Evolutionary conservation across 169 alveolate genomes (phyloP), one percentile per base, ranked within the genome.

Genomic region (Theileria equi): DNA sequence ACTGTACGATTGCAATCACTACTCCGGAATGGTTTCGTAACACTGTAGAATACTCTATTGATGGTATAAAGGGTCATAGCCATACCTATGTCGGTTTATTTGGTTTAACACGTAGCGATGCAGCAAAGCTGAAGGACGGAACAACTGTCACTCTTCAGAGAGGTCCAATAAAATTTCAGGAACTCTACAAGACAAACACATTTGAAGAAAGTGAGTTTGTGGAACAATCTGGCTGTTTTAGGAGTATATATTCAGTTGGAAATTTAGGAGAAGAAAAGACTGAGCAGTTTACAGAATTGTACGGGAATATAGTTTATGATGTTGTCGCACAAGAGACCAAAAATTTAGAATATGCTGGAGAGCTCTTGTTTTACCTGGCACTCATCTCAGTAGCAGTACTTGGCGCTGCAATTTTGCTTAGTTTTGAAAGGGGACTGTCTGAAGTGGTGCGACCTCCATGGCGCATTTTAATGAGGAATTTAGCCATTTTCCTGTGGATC

Each of bases 251-350:
- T 1, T 49, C 61, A 0, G 58, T 43, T 25, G 72, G 72, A 19
- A 61, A 61, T 41, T 25, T 61, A 53, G 19, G 25, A 23, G 50
- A 48, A 41, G 26, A 28, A 16, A 48, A 45, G 32, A 49, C 71
- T 11, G 32, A 50, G 45, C 50, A 40, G 32, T 64, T 62, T 45
- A 26, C 41, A 29, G 5, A 17, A 1, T 34, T 53, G 40, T 19
- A 64, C 55, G 84, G 84, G 5, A 60, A 44, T 19, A 35, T 65
- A 11, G 45, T 73, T 13, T 73, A 73, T 57, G 84, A 73, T 61
- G 43, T 73, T 13, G 36, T 41, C 16, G 53, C 57, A 70, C 28
- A 34, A 17, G 71, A 50, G 38, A 21, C 65, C 16, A 23, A 29
- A 2, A 26, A 13, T n/a, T 28, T 64, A 1, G 53, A 32, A 25